A percentile compares a stretch with the other conserved stretches of the same genome.
phyloP scores from a whole-genome alignment of 2,329 filamentous ascomycete genomes.

The Chaetomiaceae sp. region DNA sequence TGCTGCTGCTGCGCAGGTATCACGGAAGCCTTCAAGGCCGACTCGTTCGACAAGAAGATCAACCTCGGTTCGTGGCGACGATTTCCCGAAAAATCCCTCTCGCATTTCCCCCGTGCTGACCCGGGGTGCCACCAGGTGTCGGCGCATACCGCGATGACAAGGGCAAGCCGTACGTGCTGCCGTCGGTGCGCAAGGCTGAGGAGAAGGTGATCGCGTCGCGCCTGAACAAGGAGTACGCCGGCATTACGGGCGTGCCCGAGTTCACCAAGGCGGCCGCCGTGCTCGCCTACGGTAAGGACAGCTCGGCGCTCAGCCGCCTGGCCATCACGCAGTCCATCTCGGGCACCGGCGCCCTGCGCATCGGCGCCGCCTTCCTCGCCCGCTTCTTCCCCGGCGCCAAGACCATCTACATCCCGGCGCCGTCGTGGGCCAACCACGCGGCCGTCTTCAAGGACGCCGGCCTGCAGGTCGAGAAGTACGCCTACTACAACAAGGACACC shows the following conservation, averaged over 20 bases:
- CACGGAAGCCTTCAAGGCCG: constrained; percentile 98
- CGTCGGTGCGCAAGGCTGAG: constrained; percentile 85
- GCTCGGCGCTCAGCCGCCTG: constrained; percentile 67
- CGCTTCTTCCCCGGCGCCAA: constrained; percentile 88
- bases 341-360: constrained; percentile 89
- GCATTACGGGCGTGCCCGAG: constrained; percentile 90
- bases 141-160: constrained; percentile 97
- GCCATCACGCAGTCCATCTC: constrained; percentile 98
- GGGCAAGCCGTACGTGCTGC: constrained; percentile 96
- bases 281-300: constrained; percentile 83
- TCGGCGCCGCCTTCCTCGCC: constrained; percentile 87
- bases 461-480: constrained; percentile 87
- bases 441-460: constrained; percentile 93
- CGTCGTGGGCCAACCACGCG: constrained; percentile 97
- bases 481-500: constrained; percentile 98
- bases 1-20: constrained; percentile 51
- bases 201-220: constrained; percentile 70
- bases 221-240: constrained; percentile 95
- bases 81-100: background rate
- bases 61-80: constrained; percentile 65
- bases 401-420: constrained; percentile 93
- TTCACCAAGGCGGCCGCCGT: constrained; percentile 90
- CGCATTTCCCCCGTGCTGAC: constrained; percentile 13
- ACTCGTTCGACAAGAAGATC: constrained; percentile 90
- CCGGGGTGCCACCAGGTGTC: constrained; percentile 54